A percentile compares a stretch with the other conserved stretches of the same genome.
Evolutionary conservation across 257 asterid species (phyloP).

Genomic region (Solanum clarkiae): DNA sequence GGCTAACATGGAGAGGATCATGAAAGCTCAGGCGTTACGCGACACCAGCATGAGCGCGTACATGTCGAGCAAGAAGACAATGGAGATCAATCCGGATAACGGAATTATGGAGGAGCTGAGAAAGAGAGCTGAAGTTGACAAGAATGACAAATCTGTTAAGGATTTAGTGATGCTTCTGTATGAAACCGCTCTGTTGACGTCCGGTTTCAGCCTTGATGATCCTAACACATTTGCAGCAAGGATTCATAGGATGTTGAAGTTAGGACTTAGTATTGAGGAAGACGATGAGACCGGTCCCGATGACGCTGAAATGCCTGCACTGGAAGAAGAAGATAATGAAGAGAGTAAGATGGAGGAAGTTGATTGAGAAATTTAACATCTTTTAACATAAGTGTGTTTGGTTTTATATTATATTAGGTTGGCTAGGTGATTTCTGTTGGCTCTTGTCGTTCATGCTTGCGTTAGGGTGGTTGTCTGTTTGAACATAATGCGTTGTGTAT

Average conservation of each 20-base stretch:
- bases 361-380: neutral
- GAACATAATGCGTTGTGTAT: neutral
- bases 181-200: constrained; percentile 2
- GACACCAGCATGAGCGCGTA: constrained; percentile 4
- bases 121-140: neutral
- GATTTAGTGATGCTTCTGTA: constrained; percentile 1
- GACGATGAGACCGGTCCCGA: neutral
- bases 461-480: neutral
- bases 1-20: neutral
- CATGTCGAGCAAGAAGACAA: constrained; percentile 6
- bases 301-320: neutral
- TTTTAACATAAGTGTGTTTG: neutral
- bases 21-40: neutral
- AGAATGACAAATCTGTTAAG: constrained; percentile 8
- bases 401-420: neutral
- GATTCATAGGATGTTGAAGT: constrained; percentile 7
- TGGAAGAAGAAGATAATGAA: neutral
- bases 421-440: neutral
- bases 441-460: neutral
- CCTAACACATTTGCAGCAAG: constrained; percentile 1
- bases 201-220: constrained; percentile 6
- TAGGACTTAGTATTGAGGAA: constrained; percentile 8
- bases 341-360: neutral
- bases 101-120: constrained; percentile 3
- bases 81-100: constrained; percentile 6